Percentiles rank a stretch among this genome's conserved stretches.
Evolutionary conservation across 2,329 filamentous ascomycete genomes (phyloP).

Genomic region (Ophiostoma australiae): DNA sequence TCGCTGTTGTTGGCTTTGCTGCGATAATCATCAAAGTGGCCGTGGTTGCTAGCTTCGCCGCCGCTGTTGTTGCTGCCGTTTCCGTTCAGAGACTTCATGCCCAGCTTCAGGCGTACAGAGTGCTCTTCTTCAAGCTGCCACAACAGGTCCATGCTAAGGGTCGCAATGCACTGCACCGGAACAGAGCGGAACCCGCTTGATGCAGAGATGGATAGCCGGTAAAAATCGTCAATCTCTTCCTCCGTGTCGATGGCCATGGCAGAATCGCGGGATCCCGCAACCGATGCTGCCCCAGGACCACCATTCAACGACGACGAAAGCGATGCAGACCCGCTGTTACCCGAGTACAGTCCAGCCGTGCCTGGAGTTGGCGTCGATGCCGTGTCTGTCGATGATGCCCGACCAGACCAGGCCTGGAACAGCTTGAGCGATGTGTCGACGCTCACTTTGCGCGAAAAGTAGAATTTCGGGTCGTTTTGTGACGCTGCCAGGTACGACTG

Average conservation of each 20-base stretch:
- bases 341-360: not conserved
- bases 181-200: slow-evolving; percentile 42
- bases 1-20: no score
- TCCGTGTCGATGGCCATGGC: slow-evolving; percentile 23
- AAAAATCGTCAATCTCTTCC: slow-evolving; percentile 35
- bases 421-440: slow-evolving; percentile 39
- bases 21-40: not conserved
- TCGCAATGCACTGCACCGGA: slow-evolving; percentile 39
- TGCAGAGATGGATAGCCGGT: slow-evolving; percentile 39
- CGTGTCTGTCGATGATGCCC: slow-evolving; percentile 11
- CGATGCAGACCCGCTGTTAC: not conserved
- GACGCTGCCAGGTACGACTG: slow-evolving; percentile 45
- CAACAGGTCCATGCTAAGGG: slow-evolving; percentile 45
- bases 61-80: not conserved
- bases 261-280: not conserved
- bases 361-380: not conserved
- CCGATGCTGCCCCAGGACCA: not conserved
- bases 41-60: not conserved
- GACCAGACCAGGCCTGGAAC: slow-evolving; percentile 30
- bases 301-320: slow-evolving; percentile 2
- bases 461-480: slow-evolving; percentile 44
- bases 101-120: slow-evolving; percentile 29
- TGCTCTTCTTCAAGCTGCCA: slow-evolving; percentile 42
- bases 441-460: slow-evolving; percentile 50
- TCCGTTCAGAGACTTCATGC: slow-evolving; percentile 14